Conservation (phyloP, 805 yeast species). For the Wickerhamomyces alni region DNA sequence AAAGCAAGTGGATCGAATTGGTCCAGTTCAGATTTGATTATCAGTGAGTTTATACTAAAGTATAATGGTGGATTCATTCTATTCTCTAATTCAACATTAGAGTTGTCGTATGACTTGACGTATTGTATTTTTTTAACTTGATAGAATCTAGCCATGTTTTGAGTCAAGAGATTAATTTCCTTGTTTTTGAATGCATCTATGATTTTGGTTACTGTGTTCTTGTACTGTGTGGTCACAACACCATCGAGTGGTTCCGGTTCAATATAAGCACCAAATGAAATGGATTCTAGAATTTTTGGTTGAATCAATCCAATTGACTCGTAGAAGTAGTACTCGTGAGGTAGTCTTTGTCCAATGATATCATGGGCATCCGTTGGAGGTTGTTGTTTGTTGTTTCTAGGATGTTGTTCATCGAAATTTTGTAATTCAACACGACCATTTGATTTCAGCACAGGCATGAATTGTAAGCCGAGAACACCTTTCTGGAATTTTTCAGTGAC, state of each 20-base stretch:
- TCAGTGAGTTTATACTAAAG: constrained; percentile 30
- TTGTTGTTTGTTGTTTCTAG: constrained; percentile 3
- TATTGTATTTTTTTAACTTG: constrained; percentile 64
- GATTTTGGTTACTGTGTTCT: constrained; percentile 41
- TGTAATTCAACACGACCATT: constrained; percentile 66
- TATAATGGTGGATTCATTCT: constrained; percentile 50
- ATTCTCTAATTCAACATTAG: constrained; percentile 38
- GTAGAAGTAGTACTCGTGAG: constrained; percentile 81
- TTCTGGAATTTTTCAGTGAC: constrained; percentile 49
- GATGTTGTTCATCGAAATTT: constrained; percentile 29
- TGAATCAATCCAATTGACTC: constrained; percentile 71
- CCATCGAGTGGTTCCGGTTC: constrained; percentile 67
- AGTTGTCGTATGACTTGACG: constrained; percentile 47
- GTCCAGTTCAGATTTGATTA: constrained; percentile 24
- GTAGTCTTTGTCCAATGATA: constrained; percentile 75
- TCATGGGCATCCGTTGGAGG: constrained; percentile 76
- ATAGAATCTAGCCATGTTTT: constrained; percentile 74
- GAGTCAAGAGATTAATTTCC: constrained; percentile 62
- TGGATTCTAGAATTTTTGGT: constrained; percentile 56
- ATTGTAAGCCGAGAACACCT: constrained; percentile 64
- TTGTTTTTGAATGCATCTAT: constrained; percentile 47
- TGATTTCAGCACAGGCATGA: constrained; percentile 64
- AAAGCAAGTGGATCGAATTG: constrained; percentile 26
- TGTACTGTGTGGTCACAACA: constrained; percentile 52
- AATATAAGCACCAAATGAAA: constrained; percentile 55